Base-by-base conservation (phyloP, 208 protist species). In the Tritrichomonas foetus region DNA sequence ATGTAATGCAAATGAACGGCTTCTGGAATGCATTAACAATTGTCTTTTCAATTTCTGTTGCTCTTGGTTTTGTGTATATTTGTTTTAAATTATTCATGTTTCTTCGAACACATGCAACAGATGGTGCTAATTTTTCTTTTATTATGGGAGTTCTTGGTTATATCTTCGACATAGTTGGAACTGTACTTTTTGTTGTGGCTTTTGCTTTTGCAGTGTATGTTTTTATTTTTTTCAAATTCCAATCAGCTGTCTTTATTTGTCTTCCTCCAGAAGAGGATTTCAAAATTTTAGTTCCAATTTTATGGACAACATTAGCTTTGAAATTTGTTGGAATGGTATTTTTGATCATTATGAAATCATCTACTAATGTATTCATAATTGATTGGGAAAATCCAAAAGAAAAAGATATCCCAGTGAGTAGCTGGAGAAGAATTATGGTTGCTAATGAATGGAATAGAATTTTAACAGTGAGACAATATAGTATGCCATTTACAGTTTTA, bases 371-470 rank as follows among this genome's bases (percentile, higher is more conserved):
- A 9, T 89, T 89, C 78, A n/a, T 89, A 0, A 89, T 89, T 50
- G 78, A 89, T 16, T 89, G 78, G 78, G 78, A 89, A 39, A 89
- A 44, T 9, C 78, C 78, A 39, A 25, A 49, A 57, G 47, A 89
- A 49, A 39, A 89, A 50, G 44, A 39, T 39, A 8, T 55, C 0
- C 41, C 47, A 33, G 47, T 89, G 13, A 57, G 47, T 55, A 20
- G n/a, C 13, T 89, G 78, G 78, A 5, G 78, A 16, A 8, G 78
- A 16, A 33, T 89, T 8, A 89, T 89, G 41, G 47, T 89, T 2
- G 33, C 78, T 0, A 89, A 89, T 50, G 78, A 89, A 49, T 89
- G 39, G 25, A 49, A 53, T 39, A 25, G 78, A 33, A n/a, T 89
- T 16, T 61, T 89, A 25, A 57, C 78, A 36, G 44, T 39, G 5